These are phyloP conservation scores for Inga laurina DNA, from an alignment of 306 rosid genomes.

Conservation along the genomic window DNA sequence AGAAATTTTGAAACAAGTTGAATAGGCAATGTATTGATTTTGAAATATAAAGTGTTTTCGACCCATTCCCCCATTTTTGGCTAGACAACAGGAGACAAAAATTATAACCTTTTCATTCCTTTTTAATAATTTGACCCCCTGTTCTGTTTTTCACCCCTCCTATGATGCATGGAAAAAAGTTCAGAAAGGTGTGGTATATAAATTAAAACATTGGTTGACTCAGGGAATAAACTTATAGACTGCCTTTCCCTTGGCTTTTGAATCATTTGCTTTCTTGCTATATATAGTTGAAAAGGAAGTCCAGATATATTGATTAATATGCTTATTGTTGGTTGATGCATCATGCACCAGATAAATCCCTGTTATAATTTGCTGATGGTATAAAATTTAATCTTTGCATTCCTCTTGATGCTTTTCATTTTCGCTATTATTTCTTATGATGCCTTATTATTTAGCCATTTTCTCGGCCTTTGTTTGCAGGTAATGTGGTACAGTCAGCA, in stretches of 20 bases:
- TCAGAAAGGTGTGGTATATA: slow-evolving; percentile 1
- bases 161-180: neutral
- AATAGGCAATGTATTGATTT: slow-evolving; percentile 6
- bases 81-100: neutral
- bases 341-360: slow-evolving; percentile 21
- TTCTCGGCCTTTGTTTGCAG: slow-evolving; percentile 51
- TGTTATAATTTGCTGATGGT: slow-evolving; percentile 1
- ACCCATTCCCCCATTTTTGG: slow-evolving; percentile 4
- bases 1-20: neutral
- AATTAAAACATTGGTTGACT: neutral
- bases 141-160: neutral
- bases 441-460: slow-evolving; percentile 24
- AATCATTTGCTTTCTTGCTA: neutral
- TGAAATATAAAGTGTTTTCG: neutral
- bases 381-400: neutral
- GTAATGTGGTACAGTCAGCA: slow-evolving; percentile 83
- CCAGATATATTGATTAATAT: slow-evolving; percentile 22
- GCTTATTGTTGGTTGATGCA: slow-evolving; percentile 29
- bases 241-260: slow-evolving; percentile 14
- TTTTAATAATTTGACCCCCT: neutral
- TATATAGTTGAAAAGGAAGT: neutral
- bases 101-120: slow-evolving; percentile 4
- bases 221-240: neutral
- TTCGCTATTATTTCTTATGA: neutral
- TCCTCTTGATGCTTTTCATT: slow-evolving; percentile 28